phyloP scores from a whole-genome alignment of 345 rosid species.

The Psidium friedrichsthalianum region DNA sequence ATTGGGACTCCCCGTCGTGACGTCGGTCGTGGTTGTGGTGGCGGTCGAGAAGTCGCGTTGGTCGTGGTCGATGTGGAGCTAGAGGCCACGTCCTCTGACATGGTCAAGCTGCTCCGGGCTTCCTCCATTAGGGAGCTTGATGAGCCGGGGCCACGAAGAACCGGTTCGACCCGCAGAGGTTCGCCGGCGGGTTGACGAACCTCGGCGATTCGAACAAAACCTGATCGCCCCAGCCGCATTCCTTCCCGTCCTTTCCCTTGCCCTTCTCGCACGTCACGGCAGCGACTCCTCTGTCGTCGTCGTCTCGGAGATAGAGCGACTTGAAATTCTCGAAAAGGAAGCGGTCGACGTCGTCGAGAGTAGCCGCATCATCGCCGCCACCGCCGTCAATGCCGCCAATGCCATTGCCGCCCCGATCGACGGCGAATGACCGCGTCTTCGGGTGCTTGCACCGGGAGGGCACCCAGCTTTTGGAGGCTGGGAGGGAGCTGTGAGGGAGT shows the following conservation, averaged over 20 bases:
- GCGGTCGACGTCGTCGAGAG: conserved; percentile 68
- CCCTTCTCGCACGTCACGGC: not conserved
- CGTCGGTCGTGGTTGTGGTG: not conserved
- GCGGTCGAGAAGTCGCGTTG: not conserved
- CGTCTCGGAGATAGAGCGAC: conserved; percentile 56
- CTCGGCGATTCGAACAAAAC: conserved; percentile 24
- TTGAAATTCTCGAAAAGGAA: conserved; percentile 75
- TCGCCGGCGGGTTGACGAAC: conserved; percentile 14
- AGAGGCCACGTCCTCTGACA: conserved; percentile 11
- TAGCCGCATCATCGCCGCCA: conserved; percentile 28
- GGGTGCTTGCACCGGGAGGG: conserved; percentile 47
- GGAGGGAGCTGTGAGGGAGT: conserved; percentile 15
- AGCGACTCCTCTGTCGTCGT: not conserved
- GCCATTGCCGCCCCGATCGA: conserved; percentile 1
- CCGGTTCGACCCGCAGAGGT: conserved; percentile 24
- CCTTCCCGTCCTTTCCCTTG: not conserved
- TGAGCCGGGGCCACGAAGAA: conserved; percentile 31
- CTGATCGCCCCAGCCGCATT: not conserved
- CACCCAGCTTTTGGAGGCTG: conserved; percentile 38
- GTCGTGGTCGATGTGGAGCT: conserved; percentile 15
- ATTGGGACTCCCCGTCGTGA: not conserved
- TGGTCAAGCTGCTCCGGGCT: conserved; percentile 25
- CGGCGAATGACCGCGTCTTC: conserved; percentile 49
- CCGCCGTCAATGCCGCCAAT: not conserved
- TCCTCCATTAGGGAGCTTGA: conserved; percentile 42